Conservation (phyloP, 2,329 filamentous ascomycete genomes). For the Cladophialophora immunda region DNA sequence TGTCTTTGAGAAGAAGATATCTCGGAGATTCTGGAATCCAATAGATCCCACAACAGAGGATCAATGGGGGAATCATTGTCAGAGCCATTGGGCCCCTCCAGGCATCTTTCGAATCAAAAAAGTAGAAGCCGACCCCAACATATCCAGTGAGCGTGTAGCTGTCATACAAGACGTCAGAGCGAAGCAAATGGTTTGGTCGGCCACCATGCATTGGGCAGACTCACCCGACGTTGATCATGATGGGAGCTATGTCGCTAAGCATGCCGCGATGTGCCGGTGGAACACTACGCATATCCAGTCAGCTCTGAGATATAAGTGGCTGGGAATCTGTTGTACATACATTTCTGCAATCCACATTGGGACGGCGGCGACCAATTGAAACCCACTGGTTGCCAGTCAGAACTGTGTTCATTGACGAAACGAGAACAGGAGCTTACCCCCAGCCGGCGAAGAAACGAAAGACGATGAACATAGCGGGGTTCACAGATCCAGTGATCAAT, state of each 20-base stretch:
- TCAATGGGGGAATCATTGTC: not conserved
- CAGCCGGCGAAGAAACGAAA: slow-evolving; percentile 26
- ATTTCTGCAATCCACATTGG: slow-evolving; percentile 75
- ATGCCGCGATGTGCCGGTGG: slow-evolving; percentile 61
- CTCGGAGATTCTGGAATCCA: slow-evolving; percentile 18
- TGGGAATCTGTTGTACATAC: too few relatives aligned
- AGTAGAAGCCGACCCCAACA: slow-evolving; percentile 44
- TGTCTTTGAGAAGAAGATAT: slow-evolving; percentile 51
- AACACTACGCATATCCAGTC: slow-evolving; percentile 50
- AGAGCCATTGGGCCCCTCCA: slow-evolving; percentile 9
- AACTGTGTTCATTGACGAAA: not conserved
- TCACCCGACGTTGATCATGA: slow-evolving; percentile 55
- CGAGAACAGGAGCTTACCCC: slow-evolving; percentile 14
- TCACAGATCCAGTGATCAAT: slow-evolving; percentile 11
- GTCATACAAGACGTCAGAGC: too few relatives aligned
- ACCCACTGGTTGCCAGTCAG: not conserved
- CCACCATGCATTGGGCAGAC: too few relatives aligned
- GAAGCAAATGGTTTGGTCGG: too few relatives aligned
- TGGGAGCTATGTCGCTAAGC: slow-evolving; percentile 42
- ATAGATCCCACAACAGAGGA: slow-evolving; percentile 8
- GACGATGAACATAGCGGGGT: slow-evolving; percentile 25
- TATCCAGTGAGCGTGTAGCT: slow-evolving; percentile 53
- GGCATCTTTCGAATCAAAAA: not conserved
- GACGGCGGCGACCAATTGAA: slow-evolving; percentile 5
- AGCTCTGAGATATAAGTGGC: too few relatives aligned